A percentile compares a stretch with the other conserved stretches of the same genome.
phyloP scores from a whole-genome alignment of 805 yeast genomes.

The Ogataea ganodermae region DNA sequence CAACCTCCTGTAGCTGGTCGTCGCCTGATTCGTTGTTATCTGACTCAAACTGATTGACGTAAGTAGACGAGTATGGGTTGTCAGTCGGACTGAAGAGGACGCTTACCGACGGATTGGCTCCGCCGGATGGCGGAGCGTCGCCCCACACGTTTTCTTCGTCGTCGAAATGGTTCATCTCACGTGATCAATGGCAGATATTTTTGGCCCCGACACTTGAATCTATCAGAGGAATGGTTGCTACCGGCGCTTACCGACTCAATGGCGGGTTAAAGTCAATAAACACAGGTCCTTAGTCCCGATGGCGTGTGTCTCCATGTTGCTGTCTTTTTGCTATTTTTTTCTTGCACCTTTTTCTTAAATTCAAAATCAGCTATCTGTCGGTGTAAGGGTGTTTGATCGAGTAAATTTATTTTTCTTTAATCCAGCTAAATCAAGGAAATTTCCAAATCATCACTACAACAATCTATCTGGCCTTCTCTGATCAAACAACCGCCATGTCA shows the following conservation, averaged over 20 bases:
- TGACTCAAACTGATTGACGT: constrained; percentile 18
- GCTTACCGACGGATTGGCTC: constrained; percentile 29
- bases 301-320: neutral
- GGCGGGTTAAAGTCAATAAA: neutral
- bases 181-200: neutral
- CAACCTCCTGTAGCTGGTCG: constrained; percentile 26
- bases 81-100: constrained; percentile 25
- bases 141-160: constrained; percentile 49
- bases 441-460: neutral
- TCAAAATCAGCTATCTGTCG: neutral
- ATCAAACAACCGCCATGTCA: constrained; percentile 37
- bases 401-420: neutral
- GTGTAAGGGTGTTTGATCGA: neutral
- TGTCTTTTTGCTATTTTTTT: neutral
- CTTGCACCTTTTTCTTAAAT: neutral
- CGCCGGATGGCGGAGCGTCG: constrained; percentile 47
- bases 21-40: constrained; percentile 19
- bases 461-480: too few species aligned
- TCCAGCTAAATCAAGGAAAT: neutral
- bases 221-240: too few species aligned
- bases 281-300: neutral
- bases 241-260: neutral
- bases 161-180: constrained; percentile 27
- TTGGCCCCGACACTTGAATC: too few species aligned
- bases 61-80: constrained; percentile 25